Conservation (phyloP, 2,329 filamentous ascomycete genomes). For the Ceratocystis alfenasii region DNA sequence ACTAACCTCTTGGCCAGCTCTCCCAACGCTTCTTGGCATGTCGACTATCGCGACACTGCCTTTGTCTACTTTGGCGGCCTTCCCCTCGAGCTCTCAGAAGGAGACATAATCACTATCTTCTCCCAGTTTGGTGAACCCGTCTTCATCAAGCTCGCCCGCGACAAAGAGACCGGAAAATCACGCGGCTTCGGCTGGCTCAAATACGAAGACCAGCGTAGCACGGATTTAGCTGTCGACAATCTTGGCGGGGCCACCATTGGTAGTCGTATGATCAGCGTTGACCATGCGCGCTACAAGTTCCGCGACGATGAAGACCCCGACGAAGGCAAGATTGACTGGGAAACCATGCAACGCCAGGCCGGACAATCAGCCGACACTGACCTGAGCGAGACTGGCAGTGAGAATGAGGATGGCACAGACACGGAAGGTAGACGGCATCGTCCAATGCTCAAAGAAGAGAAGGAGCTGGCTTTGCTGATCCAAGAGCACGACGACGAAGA, state of each 20-base stretch:
- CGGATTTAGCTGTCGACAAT: slow-evolving; percentile 92
- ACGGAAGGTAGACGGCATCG: slow-evolving; percentile 36
- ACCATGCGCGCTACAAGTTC: slow-evolving; percentile 84
- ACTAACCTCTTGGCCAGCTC: slow-evolving; percentile 39
- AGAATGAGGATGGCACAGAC: slow-evolving; percentile 38
- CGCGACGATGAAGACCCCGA: slow-evolving; percentile 64
- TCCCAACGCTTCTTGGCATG: slow-evolving; percentile 86
- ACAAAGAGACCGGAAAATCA: slow-evolving; percentile 93
- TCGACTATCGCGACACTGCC: slow-evolving; percentile 93
- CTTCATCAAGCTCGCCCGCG: slow-evolving; percentile 80
- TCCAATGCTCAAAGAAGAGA: slow-evolving; percentile 67
- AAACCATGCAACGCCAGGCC: slow-evolving; percentile 45
- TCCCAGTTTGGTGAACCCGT: slow-evolving; percentile 94
- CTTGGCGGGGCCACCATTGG: slow-evolving; percentile 74
- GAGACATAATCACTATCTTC: slow-evolving; percentile 92
- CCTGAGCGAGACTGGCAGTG: slow-evolving; percentile 26
- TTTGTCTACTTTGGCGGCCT: slow-evolving; percentile 94
- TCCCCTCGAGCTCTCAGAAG: slow-evolving; percentile 84
- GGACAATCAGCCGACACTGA: slow-evolving; percentile 35
- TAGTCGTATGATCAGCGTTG: slow-evolving; percentile 71
- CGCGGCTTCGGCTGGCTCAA: slow-evolving; percentile 93
- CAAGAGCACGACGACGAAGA: slow-evolving; percentile 85
- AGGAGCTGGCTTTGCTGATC: slow-evolving; percentile 63
- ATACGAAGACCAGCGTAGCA: slow-evolving; percentile 95
- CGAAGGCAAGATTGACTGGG: slow-evolving; percentile 47